phyloP scores from a whole-genome alignment of 2,329 filamentous ascomycete species.

The Paracamarosporium sp. region DNA sequence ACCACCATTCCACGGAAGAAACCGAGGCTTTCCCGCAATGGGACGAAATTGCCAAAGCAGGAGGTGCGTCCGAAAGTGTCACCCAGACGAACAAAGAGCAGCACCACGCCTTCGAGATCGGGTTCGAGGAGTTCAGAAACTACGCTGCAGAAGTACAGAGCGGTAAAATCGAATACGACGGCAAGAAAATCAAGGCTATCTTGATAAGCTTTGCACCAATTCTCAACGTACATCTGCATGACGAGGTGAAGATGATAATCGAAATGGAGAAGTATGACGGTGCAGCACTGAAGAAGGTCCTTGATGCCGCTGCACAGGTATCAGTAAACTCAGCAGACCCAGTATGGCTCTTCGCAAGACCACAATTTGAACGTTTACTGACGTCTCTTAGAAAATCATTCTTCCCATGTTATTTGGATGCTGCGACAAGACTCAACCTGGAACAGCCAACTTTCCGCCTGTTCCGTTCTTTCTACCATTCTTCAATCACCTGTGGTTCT shows the following conservation, averaged over 20 bases:
- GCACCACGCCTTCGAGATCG: constrained; percentile 41
- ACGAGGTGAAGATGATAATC: constrained; percentile 27
- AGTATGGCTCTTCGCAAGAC: neutral
- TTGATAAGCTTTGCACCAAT: constrained; percentile 25
- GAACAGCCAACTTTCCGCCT: constrained; percentile 37
- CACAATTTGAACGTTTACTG: neutral
- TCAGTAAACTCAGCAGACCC: constrained; percentile 12
- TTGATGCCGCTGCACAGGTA: constrained; percentile 8
- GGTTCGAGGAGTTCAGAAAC: constrained; percentile 31
- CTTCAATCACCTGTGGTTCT: constrained; percentile 43
- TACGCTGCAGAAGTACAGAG: constrained; percentile 22
- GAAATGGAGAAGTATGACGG: constrained; percentile 22
- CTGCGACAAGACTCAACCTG: constrained; percentile 41
- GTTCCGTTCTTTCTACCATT: constrained; percentile 44
- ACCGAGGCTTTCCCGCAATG: constrained; percentile 43
- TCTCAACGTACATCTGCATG: constrained; percentile 24
- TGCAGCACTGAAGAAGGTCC: constrained; percentile 7
- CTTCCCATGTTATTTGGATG: constrained; percentile 44
- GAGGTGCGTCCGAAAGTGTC: constrained; percentile 17
- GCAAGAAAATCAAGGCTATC: constrained; percentile 13
- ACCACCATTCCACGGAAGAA: constrained; percentile 47
- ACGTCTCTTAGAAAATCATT: constrained; percentile 20
- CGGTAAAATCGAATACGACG: constrained; percentile 16
- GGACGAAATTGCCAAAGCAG: constrained; percentile 35
- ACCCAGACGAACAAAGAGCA: constrained; percentile 43